These are phyloP conservation scores for Neolentinus lepideus DNA, from an alignment of 1,284 basidiomycete genomes.

Conservation along the genomic window DNA sequence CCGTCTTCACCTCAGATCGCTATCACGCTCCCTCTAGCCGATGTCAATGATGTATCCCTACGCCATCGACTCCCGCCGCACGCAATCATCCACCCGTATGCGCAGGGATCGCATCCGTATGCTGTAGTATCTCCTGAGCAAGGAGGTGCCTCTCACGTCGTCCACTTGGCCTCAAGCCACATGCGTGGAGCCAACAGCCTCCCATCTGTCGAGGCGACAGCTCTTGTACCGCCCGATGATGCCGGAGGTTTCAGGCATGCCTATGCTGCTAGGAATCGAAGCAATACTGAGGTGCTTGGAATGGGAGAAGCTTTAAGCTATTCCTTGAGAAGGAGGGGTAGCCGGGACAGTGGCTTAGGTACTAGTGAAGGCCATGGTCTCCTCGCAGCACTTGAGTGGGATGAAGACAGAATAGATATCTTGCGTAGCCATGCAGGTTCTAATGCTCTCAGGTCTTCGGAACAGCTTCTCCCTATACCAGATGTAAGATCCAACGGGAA, in stretches of 20 bases:
- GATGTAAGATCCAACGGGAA: neutral
- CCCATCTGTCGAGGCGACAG: constrained; percentile 25
- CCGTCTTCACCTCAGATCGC: constrained; percentile 12
- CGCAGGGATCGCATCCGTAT: constrained; percentile 16
- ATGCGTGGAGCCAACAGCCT: constrained; percentile 52
- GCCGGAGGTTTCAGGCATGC: neutral
- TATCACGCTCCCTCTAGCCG: neutral
- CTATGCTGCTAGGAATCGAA: constrained; percentile 10
- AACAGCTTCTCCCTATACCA: neutral
- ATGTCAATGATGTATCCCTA: constrained; percentile 29
- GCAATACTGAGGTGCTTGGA: constrained; percentile 21
- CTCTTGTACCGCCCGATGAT: constrained; percentile 6
- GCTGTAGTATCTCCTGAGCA: constrained; percentile 22
- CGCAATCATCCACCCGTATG: constrained; percentile 14
- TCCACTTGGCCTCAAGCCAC: constrained; percentile 36
- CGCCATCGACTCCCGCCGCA: constrained; percentile 48
- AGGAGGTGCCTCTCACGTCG: constrained; percentile 20
- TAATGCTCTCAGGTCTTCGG: constrained; percentile 1
- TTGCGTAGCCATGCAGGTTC: neutral
- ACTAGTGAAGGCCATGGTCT: constrained; percentile 32
- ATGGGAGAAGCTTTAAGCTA: constrained; percentile 42
- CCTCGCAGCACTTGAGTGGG: constrained; percentile 10
- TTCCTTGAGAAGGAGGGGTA: constrained; percentile 22
- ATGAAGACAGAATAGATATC: constrained; percentile 9
- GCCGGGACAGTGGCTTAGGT: constrained; percentile 41